Evolutionary conservation across 1,284 basidiomycete genomes (phyloP).

Genomic region (Acaromyces ingoldii): DNA sequence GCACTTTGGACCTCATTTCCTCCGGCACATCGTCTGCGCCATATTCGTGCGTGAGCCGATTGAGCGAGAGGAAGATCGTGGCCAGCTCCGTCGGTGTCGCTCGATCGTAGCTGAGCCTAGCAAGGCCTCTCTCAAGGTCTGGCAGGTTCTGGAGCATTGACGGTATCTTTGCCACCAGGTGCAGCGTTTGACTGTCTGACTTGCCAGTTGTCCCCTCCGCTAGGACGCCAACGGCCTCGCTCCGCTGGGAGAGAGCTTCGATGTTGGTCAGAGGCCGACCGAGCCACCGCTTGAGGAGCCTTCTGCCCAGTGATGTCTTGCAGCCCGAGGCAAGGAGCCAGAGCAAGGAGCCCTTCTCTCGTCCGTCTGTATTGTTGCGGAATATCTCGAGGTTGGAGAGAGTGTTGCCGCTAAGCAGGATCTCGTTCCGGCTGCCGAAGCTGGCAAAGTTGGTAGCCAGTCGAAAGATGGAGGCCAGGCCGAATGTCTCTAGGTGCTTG

Average conservation of each 20-base stretch:
- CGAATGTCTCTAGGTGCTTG: constrained; percentile 70
- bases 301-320: constrained; percentile 78
- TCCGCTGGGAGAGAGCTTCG: constrained; percentile 62
- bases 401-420: constrained; percentile 85
- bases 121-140: constrained; percentile 82
- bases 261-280: constrained; percentile 75
- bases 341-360: constrained; percentile 70
- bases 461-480: constrained; percentile 56
- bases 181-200: too few species aligned
- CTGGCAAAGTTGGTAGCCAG: constrained; percentile 57
- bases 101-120: constrained; percentile 81
- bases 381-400: constrained; percentile 65
- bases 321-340: constrained; percentile 73
- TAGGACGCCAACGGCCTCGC: too few species aligned
- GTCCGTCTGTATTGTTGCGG: constrained; percentile 63
- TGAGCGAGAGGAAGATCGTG: constrained; percentile 69
- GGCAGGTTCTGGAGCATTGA: constrained; percentile 61
- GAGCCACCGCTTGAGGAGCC: constrained; percentile 79
- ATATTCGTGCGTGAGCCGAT: constrained; percentile 68
- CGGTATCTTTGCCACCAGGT: constrained; percentile 62
- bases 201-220: too few species aligned
- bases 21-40: constrained; percentile 55
- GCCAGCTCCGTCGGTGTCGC: constrained; percentile 75
- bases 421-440: constrained; percentile 73
- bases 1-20: constrained; percentile 56